Base-by-base conservation (phyloP, 2,329 filamentous ascomycete species). In the Lasiodiplodia sp. region DNA sequence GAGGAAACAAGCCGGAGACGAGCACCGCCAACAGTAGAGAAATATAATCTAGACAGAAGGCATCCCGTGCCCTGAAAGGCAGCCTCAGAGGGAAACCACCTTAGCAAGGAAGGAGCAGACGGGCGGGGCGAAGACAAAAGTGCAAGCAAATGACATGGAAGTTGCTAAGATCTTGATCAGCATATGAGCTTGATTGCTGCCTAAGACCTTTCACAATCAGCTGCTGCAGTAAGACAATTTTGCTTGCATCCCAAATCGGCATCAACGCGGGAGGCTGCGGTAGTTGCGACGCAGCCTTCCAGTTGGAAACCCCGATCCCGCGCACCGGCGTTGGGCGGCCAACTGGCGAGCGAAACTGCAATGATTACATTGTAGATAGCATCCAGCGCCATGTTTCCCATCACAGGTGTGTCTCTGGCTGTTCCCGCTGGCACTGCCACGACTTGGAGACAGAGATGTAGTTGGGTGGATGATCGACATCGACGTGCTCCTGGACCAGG, bases 381-480 rank as follows among this genome's bases (percentile, higher is more conserved):
- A n/a, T 16, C 3, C 11, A 11, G 44, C 3, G 44, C 44, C 8
- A 47, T 21, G n/a, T n/a, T 10, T n/a, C 6, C 21, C n/a, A n/a
- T 47, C 18, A 4, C 21, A 11, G 44, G 40, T 2, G 51, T 8
- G 28, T 25, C 2, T 31, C 4, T 18, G 16, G 28, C 28, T 34
- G 16, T 56, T 28, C 23, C 28, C 12, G 52, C 23, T 7, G 14
- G 4, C n/a, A 51, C n/a, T 25, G 51, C 11, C 52, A 37, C 3
- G 31, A 31, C 23, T 5, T 21, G 55, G 12, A 40, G 37, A 11
- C n/a, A 28, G 37, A 21, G 56, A 31, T 38, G 56, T 16, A 21
- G 51, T 53, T 11, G 25, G 25, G 21, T 14, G 44, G 38, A 51
- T 44, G 58, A 63, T 63, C 58, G 58, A 18, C 47, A 21, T 11